Evolutionary conservation across 2,329 filamentous ascomycete species (phyloP).

Genomic region (Aspergillus unguis): DNA sequence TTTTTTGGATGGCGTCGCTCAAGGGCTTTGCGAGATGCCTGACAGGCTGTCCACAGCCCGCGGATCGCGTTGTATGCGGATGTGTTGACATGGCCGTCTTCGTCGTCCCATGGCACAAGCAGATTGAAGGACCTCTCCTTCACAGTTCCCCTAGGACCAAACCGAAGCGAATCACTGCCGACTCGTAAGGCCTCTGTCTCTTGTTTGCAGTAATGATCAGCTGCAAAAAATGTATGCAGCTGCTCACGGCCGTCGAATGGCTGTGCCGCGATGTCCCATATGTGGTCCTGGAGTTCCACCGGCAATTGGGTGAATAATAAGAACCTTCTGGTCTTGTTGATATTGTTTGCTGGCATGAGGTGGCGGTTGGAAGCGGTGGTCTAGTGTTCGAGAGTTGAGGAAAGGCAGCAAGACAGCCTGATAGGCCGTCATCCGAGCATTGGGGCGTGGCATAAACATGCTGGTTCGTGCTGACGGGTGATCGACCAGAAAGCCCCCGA

Average conservation of each 20-base stretch:
- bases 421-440: background rate
- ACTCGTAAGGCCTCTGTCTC: background rate
- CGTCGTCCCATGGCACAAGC: background rate
- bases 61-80: background rate
- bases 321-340: background rate
- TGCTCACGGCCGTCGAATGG: background rate
- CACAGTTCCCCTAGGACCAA: background rate
- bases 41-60: background rate
- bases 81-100: background rate
- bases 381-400: background rate
- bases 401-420: background rate
- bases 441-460: background rate
- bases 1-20: background rate
- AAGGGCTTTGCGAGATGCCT: background rate
- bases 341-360: background rate
- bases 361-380: background rate
- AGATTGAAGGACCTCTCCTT: background rate
- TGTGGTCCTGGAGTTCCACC: background rate
- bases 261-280: background rate
- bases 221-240: background rate
- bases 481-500: background rate
- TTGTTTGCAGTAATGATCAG: background rate
- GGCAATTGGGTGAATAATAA: background rate
- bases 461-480: background rate
- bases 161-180: background rate